Conservation (phyloP, 768 basidiomycete species). For the Boletus insuetus region DNA sequence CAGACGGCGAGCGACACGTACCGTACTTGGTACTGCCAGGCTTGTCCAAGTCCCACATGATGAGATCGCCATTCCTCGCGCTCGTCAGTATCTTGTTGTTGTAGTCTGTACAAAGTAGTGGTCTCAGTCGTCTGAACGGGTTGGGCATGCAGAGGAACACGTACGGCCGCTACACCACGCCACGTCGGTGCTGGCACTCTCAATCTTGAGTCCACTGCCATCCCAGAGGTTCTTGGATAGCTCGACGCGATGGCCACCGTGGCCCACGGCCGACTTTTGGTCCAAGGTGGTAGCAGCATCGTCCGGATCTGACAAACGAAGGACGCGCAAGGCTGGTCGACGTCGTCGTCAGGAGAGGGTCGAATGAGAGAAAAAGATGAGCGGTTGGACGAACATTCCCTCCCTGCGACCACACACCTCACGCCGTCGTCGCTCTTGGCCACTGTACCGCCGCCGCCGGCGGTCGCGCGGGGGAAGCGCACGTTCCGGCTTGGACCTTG, state of each 20-base stretch:
- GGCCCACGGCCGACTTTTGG: slow-evolving; percentile 52
- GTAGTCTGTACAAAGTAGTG: slow-evolving; percentile 44
- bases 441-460: slow-evolving; percentile 63
- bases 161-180: slow-evolving; percentile 73
- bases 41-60: slow-evolving; percentile 80
- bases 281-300: slow-evolving; percentile 36
- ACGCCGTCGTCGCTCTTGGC: slow-evolving; percentile 64
- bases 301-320: slow-evolving; percentile 54
- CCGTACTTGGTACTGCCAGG: slow-evolving; percentile 67
- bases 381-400: slow-evolving; percentile 55
- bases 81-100: slow-evolving; percentile 78
- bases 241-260: slow-evolving; percentile 67
- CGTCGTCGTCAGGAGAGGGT: slow-evolving; percentile 12
- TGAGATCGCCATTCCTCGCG: slow-evolving; percentile 76
- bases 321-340: slow-evolving; percentile 52
- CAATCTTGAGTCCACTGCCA: slow-evolving; percentile 72
- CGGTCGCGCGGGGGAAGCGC: slow-evolving; percentile 56
- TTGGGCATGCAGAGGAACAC: slow-evolving; percentile 19
- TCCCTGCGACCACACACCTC: slow-evolving; percentile 73
- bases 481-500: slow-evolving; percentile 50
- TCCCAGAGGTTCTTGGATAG: slow-evolving; percentile 77
- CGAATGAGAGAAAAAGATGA: not conserved
- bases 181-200: slow-evolving; percentile 75
- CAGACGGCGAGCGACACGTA: slow-evolving; percentile 32
- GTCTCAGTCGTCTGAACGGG: not conserved